Base-by-base conservation (phyloP, 2,329 filamentous ascomycete genomes). In the Cercospora zeae-maydis region DNA sequence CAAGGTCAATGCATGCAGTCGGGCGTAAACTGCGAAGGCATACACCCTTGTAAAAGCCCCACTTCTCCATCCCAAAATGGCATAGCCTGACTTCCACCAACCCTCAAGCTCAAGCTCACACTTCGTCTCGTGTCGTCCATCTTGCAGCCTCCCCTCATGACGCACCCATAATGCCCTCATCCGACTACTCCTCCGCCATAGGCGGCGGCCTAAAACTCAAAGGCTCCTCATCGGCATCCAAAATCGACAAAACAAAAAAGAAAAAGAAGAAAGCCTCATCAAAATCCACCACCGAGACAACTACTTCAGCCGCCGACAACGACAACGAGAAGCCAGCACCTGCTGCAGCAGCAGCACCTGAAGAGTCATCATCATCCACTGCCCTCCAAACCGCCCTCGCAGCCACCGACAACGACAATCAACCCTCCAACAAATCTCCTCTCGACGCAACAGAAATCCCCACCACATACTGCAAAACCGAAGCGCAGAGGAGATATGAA, bases 121-220 rank as follows among this genome's bases (percentile, higher is more conserved):
- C 42, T 6, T 27, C 21, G 11, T 49, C 21, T 49, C 21, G 21
- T 27, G 21, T 7, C 10, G 19, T 11, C 21, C 4, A 34, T 6
- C 24, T 27, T 27, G 19, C 42, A 13, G n/a, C 24, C 21, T 9
- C 21, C 42, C 42, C 42, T 27, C 13, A 49, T 27, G 49, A 49
- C 27, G 49, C 10, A 2, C 49, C 6, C 5, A 51, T 27, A 33
- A 92, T 92, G 89, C 84, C 88, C 24, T 83, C 86, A 60, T 88
- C 90, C 75, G 91, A 96, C 70, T 96, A 96, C 80, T 77, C 83
- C 53, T 79, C 86, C 61, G 83, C 84, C 64, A 83, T 86, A 62
- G 86, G 88, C 72, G 92, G 92, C 70, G 89, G 88, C 65, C 84
- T 97, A 34, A 93, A 91, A 75, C 84, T 97, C 64, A 97, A 97